Evolutionary conservation across 1,284 basidiomycete genomes (phyloP).

Genomic region (Anthracocystis setariae): DNA sequence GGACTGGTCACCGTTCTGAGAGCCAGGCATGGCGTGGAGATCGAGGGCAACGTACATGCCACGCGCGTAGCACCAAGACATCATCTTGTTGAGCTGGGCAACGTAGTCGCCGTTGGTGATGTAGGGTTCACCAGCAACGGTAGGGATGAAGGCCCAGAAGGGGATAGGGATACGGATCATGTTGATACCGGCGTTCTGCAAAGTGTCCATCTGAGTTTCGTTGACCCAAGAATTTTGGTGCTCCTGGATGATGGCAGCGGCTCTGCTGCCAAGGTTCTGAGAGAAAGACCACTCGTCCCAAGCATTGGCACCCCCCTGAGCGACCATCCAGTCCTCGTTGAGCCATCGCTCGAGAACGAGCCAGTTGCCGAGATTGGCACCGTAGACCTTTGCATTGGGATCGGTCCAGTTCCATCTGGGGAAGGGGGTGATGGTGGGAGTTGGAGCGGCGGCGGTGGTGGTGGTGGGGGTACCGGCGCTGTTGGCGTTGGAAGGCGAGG

Average conservation of each 20-base stretch:
- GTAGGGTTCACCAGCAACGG: slow-evolving; percentile 54
- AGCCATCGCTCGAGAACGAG: slow-evolving; percentile 68
- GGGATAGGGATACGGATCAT: slow-evolving; percentile 68
- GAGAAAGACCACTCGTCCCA: slow-evolving; percentile 69
- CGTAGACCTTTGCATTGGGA: slow-evolving; percentile 61
- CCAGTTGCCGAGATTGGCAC: slow-evolving; percentile 65
- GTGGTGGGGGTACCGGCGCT: slow-evolving; percentile 11
- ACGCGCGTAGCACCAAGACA: slow-evolving; percentile 65
- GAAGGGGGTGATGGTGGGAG: slow-evolving; percentile 49
- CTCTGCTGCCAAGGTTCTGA: slow-evolving; percentile 57
- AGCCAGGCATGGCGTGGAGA: slow-evolving; percentile 69
- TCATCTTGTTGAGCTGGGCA: slow-evolving; percentile 56
- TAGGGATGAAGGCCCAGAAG: slow-evolving; percentile 66
- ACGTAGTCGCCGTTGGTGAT: slow-evolving; percentile 47
- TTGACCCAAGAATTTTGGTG: slow-evolving; percentile 69
- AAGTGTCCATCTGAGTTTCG: slow-evolving; percentile 67
- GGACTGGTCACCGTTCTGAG: slow-evolving; percentile 68
- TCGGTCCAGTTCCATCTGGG: slow-evolving; percentile 63
- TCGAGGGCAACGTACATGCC: slow-evolving; percentile 69
- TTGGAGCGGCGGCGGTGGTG: slow-evolving; percentile 13
- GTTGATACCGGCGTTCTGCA: slow-evolving; percentile 65
- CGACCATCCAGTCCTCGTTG: slow-evolving; percentile 69
- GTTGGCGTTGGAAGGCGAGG: slow-evolving; percentile 2
- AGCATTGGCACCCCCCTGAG: slow-evolving; percentile 60
- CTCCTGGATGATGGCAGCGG: slow-evolving; percentile 49